phyloP scores from a whole-genome alignment of 192 early-diverging fungal species.

The Umbelopsis isabellina region DNA sequence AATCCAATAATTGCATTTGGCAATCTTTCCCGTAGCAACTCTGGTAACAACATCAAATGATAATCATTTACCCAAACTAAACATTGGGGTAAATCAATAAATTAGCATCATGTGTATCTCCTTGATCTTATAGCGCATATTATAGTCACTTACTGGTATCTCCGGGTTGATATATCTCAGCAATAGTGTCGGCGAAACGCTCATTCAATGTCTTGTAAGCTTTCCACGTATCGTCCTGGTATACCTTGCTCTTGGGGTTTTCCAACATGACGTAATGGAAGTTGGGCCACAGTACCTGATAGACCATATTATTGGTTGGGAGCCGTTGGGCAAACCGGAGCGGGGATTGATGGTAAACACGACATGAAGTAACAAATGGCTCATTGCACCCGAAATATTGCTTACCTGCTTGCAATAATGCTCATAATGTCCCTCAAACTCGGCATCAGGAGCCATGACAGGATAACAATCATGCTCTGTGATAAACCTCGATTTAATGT shows the following conservation, averaged over 20 bases:
- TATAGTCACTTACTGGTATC: conserved; percentile 73
- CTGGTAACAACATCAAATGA: conserved; percentile 92
- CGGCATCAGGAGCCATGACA: conserved; percentile 78
- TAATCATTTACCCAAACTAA: conserved; percentile 98
- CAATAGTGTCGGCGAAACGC: conserved; percentile 82
- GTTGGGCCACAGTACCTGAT: conserved; percentile 92
- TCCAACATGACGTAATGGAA: conserved; percentile 95
- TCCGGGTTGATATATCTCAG: conserved; percentile 71
- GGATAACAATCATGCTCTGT: conserved; percentile 71
- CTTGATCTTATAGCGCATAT: neutral
- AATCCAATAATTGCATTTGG: conserved; percentile 92
- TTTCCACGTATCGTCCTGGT: conserved; percentile 82
- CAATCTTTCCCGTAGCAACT: conserved; percentile 80
- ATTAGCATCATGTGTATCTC: neutral
- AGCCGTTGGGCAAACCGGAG: neutral
- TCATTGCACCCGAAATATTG: neutral
- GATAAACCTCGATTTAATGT: conserved; percentile 63
- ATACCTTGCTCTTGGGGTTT: conserved; percentile 78
- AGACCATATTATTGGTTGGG: conserved; percentile 3
- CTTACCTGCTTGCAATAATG: conserved; percentile 93
- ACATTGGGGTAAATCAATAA: neutral
- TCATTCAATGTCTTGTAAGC: conserved; percentile 84
- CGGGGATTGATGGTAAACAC: conserved; percentile 8
- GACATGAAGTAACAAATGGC: neutral
- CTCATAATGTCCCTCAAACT: conserved; percentile 92